phyloP scores from a whole-genome alignment of 768 basidiomycete genomes.

The Phaeotremella skinneri region DNA sequence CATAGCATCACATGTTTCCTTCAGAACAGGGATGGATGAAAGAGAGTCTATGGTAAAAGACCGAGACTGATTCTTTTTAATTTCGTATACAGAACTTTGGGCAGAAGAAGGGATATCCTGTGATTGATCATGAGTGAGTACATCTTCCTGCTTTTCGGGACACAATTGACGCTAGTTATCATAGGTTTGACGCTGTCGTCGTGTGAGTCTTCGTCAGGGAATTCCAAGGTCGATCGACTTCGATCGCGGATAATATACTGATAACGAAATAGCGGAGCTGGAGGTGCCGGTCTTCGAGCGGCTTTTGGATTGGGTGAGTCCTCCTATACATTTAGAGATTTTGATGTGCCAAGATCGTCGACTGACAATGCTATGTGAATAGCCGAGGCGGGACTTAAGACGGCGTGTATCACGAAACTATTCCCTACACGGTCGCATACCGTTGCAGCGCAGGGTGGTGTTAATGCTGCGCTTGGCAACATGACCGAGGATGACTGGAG shows the following conservation, averaged over 20 bases:
- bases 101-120: slow-evolving; percentile 63
- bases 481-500: slow-evolving; percentile 99
- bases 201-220: slow-evolving; percentile 64
- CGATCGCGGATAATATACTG: slow-evolving; percentile 16
- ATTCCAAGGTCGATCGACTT: neutral
- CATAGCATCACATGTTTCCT: neutral
- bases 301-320: slow-evolving; percentile 75
- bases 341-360: slow-evolving; percentile 4
- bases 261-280: slow-evolving; percentile 69
- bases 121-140: slow-evolving; percentile 83
- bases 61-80: slow-evolving; percentile 14
- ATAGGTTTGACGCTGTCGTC: slow-evolving; percentile 86
- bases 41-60: too few species aligned
- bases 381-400: slow-evolving; percentile 97
- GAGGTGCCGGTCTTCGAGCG: slow-evolving; percentile 95
- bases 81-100: slow-evolving; percentile 42
- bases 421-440: slow-evolving; percentile 99
- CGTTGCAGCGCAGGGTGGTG: slow-evolving; percentile 98
- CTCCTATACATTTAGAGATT: neutral
- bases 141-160: neutral
- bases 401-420: slow-evolving; percentile 97
- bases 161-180: neutral
- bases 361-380: slow-evolving; percentile 6
- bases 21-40: neutral
- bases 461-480: slow-evolving; percentile 75